A percentile compares a stretch with the other conserved stretches of the same genome.
Conservation (phyloP, 2,329 filamentous ascomycete genomes). For the Passalora sequoiae region DNA sequence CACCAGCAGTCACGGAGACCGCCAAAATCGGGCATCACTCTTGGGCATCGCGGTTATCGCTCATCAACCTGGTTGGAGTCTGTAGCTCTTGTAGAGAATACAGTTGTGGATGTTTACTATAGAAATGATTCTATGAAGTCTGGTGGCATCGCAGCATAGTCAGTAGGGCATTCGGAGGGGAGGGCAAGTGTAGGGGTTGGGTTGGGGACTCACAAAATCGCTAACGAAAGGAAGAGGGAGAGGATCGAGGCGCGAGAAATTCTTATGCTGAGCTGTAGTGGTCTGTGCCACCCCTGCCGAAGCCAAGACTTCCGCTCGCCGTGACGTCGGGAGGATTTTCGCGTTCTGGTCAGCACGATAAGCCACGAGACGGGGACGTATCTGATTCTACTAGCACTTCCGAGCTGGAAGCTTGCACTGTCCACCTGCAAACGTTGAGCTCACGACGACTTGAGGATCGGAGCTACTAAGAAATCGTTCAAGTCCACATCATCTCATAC, state of each 20-base stretch:
- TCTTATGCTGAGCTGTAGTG: background rate
- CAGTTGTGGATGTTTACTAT: conserved; percentile 92
- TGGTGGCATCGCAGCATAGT: conserved; percentile 9
- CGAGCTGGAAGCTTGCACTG: too few species aligned
- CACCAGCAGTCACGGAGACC: conserved; percentile 24
- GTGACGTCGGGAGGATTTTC: too few species aligned
- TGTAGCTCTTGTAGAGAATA: conserved; percentile 82
- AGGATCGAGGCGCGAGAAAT: background rate
- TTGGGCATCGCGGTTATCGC: conserved; percentile 32
- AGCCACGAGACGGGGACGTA: too few species aligned
- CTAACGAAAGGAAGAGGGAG: conserved; percentile 6
- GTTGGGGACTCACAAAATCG: conserved; percentile 7
- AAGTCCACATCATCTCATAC: background rate
- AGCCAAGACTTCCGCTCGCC: background rate
- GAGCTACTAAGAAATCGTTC: background rate
- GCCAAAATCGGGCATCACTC: conserved; percentile 33
- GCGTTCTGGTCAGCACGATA: too few species aligned
- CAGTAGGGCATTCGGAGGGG: too few species aligned
- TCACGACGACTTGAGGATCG: too few species aligned
- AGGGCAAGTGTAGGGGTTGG: conserved; percentile 10
- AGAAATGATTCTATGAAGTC: conserved; percentile 82
- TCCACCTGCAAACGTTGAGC: too few species aligned
- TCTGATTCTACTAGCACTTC: too few species aligned
- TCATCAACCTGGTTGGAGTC: conserved; percentile 35
- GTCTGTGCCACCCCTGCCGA: background rate